Evolutionary conservation across 2,329 filamentous ascomycete species (phyloP).

Genomic region (Diaporthe sp.): DNA sequence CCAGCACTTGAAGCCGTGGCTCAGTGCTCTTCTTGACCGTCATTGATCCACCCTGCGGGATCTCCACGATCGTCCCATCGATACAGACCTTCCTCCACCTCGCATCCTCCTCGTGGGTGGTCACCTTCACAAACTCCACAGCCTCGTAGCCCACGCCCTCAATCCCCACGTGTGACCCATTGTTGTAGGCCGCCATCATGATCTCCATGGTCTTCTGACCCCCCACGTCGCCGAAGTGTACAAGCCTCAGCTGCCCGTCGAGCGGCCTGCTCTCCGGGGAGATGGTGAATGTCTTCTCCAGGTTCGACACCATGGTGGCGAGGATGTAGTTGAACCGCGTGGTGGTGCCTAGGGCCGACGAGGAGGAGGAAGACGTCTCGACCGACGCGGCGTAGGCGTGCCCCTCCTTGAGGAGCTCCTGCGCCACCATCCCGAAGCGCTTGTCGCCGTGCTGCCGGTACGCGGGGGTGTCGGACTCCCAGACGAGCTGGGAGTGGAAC

Average conservation of each 20-base stretch:
- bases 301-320: conserved; percentile 80
- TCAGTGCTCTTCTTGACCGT: conserved; percentile 68
- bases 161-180: conserved; percentile 68
- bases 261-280: conserved; percentile 80
- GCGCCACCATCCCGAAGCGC: conserved; percentile 88
- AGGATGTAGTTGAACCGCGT: conserved; percentile 81
- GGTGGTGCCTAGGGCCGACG: background rate
- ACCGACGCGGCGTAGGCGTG: conserved; percentile 66
- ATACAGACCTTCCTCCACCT: conserved; percentile 90
- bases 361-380: conserved; percentile 45
- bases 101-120: conserved; percentile 75
- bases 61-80: conserved; percentile 88
- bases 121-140: conserved; percentile 76
- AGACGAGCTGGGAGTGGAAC: conserved; percentile 89
- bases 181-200: conserved; percentile 76
- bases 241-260: conserved; percentile 77
- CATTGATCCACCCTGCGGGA: conserved; percentile 80
- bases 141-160: conserved; percentile 78
- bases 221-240: conserved; percentile 80
- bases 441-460: conserved; percentile 83
- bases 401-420: conserved; percentile 74
- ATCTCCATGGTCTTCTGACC: conserved; percentile 80
- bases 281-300: conserved; percentile 87
- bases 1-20: conserved; percentile 61
- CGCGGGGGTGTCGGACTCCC: conserved; percentile 87